A percentile compares a stretch with the other conserved stretches of the same genome.
Evolutionary conservation across 371 early-diverging fungal genomes (phyloP).

Genomic region (Dinochytrium kinnereticum): DNA sequence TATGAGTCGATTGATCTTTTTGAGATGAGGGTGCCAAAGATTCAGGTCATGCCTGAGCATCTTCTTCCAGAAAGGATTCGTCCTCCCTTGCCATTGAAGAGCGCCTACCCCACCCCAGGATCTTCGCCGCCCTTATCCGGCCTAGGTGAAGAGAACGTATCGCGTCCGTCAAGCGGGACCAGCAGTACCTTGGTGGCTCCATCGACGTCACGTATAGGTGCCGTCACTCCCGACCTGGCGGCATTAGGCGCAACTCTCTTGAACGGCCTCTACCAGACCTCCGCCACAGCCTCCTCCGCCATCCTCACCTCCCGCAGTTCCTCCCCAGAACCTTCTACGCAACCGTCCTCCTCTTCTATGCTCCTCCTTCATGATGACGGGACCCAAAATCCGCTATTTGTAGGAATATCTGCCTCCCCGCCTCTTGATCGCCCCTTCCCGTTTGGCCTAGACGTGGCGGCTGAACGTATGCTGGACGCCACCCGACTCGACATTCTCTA

Average conservation of each 20-base stretch:
- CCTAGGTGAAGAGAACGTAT: not conserved
- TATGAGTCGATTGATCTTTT: conserved; percentile 60
- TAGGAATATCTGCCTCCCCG: not conserved
- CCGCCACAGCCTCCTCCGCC: not conserved
- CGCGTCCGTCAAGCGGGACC: too few relatives aligned
- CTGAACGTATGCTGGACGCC: conserved; percentile 21
- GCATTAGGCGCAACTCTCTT: not conserved
- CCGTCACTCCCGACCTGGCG: too few relatives aligned
- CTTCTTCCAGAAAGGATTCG: conserved; percentile 14
- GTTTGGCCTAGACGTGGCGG: conserved; percentile 31
- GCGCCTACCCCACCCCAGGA: not conserved
- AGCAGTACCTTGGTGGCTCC: too few relatives aligned
- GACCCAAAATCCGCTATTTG: not conserved
- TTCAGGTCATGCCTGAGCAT: conserved; percentile 53
- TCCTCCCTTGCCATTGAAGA: not conserved
- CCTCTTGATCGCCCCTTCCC: conserved; percentile 19
- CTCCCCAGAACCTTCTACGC: not conserved
- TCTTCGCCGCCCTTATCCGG: not conserved
- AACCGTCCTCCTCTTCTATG: not conserved
- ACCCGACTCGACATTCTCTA: conserved; percentile 47
- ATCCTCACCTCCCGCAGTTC: not conserved
- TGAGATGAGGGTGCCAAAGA: conserved; percentile 64
- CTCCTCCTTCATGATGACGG: conserved; percentile 7
- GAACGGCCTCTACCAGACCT: not conserved
- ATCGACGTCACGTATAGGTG: too few relatives aligned